These are phyloP conservation scores for Termitomyces eurrhizus DNA, from an alignment of 768 basidiomycete species.

Conservation along the genomic window DNA sequence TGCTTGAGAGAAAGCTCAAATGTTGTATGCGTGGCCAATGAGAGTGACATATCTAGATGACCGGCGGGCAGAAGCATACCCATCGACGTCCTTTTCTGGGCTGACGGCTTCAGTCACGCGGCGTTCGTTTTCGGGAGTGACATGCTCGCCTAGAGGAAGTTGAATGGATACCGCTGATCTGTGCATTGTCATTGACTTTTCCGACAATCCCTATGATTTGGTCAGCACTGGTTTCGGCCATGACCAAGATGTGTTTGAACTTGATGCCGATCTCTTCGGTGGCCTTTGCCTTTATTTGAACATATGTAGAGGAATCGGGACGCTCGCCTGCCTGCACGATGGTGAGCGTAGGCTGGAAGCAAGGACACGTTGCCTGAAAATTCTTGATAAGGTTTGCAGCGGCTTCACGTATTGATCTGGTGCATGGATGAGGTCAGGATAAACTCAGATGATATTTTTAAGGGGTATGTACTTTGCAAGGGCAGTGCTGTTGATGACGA, in stretches of 20 bases:
- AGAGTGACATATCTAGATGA: too few species aligned
- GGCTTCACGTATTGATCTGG: conserved; percentile 74
- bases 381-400: conserved; percentile 68
- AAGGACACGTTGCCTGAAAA: conserved; percentile 67
- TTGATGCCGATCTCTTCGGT: conserved; percentile 91
- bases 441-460: conserved; percentile 1
- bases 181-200: conserved; percentile 77
- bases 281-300: conserved; percentile 97
- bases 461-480: conserved; percentile 68
- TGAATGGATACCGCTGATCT: conserved; percentile 91
- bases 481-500: conserved; percentile 76
- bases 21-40: too few species aligned
- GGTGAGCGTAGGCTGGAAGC: conserved; percentile 85
- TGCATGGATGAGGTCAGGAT: conserved; percentile 2
- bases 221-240: conserved; percentile 66
- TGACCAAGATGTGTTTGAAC: conserved; percentile 73
- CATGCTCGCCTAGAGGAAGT: conserved; percentile 84
- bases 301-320: conserved; percentile 87
- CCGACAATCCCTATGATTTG: conserved; percentile 75
- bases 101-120: conserved; percentile 90
- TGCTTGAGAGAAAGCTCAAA: too few species aligned
- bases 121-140: conserved; percentile 79
- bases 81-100: conserved; percentile 97
- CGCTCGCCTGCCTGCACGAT: conserved; percentile 94
- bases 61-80: conserved; percentile 38